These are phyloP conservation scores for Flaveria robusta DNA, from an alignment of 129 eudicot species.

Conservation along the genomic window DNA sequence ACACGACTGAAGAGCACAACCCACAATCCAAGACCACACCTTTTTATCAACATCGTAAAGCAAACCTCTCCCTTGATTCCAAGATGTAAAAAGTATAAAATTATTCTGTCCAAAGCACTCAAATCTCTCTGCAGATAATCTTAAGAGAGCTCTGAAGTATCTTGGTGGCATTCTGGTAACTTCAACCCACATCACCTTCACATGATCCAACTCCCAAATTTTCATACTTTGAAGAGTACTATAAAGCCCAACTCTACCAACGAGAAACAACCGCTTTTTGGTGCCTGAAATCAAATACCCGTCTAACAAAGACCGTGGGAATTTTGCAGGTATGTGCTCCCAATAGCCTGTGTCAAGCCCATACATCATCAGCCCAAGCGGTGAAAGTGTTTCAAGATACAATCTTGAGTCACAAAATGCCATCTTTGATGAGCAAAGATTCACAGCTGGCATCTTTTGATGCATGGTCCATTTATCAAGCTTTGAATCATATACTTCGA, in stretches of 20 bases:
- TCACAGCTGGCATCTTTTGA: conserved; percentile 88
- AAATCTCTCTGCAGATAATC: conserved; percentile 89
- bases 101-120: conserved; percentile 98
- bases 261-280: conserved; percentile 76
- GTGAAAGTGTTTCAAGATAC: conserved; percentile 94
- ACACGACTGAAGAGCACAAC: conserved; percentile 82
- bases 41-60: conserved; percentile 91
- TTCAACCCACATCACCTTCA: conserved; percentile 80
- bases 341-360: conserved; percentile 83
- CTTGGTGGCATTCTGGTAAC: conserved; percentile 93
- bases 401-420: conserved; percentile 90
- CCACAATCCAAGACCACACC: conserved; percentile 92
- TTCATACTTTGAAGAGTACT: conserved; percentile 95
- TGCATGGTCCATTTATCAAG: conserved; percentile 73
- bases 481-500: conserved; percentile 90
- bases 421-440: conserved; percentile 94
- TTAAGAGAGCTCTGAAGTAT: conserved; percentile 78
- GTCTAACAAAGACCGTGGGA: conserved; percentile 86
- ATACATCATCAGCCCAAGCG: conserved; percentile 95
- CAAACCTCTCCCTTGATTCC: conserved; percentile 95
- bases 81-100: conserved; percentile 91
- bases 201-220: conserved; percentile 96
- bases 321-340: conserved; percentile 96
- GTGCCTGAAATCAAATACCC: conserved; percentile 90
- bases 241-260: conserved; percentile 93